phyloP scores from a whole-genome alignment of 148 eudicot species.

The Chenopodium suecicum region DNA sequence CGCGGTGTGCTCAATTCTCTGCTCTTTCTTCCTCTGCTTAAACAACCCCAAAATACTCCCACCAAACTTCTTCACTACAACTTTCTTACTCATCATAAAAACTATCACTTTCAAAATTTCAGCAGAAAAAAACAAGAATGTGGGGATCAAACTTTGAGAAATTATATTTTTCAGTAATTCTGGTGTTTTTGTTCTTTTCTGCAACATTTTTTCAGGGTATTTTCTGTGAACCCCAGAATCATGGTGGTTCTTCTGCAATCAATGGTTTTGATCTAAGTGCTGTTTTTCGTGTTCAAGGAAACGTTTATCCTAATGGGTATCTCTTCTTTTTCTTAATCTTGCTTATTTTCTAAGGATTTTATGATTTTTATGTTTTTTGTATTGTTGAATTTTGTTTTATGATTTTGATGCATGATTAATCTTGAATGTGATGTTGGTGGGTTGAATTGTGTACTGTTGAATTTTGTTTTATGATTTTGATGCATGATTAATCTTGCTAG shows the following conservation, averaged over 20 bases:
- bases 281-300: slow-evolving; percentile 61
- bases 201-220: slow-evolving; percentile 25
- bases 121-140: not conserved
- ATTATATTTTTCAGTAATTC: not conserved
- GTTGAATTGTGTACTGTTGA: not conserved
- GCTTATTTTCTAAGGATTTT: not conserved
- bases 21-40: not conserved
- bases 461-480: not conserved
- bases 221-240: slow-evolving; percentile 7
- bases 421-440: not conserved
- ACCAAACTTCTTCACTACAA: not conserved
- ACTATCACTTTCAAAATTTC: not conserved
- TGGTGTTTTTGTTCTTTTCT: slow-evolving; percentile 2
- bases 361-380: not conserved
- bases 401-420: not conserved
- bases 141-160: not conserved
- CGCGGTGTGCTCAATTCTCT: not conserved
- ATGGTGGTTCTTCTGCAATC: not conserved
- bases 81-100: not conserved
- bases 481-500: not conserved
- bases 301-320: slow-evolving; percentile 84
- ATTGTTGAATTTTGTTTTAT: not conserved
- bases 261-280: slow-evolving; percentile 36
- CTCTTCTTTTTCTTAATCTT: slow-evolving; percentile 4
- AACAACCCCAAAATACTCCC: not conserved